Evolutionary conservation across 331 rosid genomes (phyloP).

Genomic region (Saraca asoca): DNA sequence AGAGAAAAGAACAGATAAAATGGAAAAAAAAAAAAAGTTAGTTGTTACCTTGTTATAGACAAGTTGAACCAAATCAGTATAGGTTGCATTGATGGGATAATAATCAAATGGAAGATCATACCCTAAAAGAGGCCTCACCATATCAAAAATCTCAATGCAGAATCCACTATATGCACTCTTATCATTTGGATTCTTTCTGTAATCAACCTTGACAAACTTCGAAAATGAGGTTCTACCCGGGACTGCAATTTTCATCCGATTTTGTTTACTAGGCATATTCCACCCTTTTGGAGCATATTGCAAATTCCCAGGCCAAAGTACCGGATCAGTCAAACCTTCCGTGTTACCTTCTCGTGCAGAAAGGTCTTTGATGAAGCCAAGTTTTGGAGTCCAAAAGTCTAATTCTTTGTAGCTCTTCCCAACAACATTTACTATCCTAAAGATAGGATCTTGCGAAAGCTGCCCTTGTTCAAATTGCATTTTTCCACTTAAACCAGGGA

Average conservation of each 20-base stretch:
- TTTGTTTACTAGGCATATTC: constrained; percentile 51
- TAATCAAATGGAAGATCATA: constrained; percentile 44
- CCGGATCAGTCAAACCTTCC: constrained; percentile 31
- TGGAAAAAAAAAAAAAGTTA: neutral
- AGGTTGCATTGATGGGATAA: constrained; percentile 39
- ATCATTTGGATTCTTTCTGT: constrained; percentile 24
- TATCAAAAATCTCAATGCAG: constrained; percentile 58
- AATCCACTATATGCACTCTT: constrained; percentile 44
- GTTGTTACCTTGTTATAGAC: constrained; percentile 55
- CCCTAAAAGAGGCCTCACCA: constrained; percentile 31
- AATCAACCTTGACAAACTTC: constrained; percentile 57
- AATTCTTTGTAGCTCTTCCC: constrained; percentile 48
- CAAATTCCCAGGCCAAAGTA: constrained; percentile 69
- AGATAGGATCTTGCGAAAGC: constrained; percentile 35
- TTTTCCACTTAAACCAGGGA: constrained; percentile 42
- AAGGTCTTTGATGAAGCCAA: constrained; percentile 22
- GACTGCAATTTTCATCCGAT: constrained; percentile 55
- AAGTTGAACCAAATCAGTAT: constrained; percentile 48
- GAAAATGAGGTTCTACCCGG: constrained; percentile 54
- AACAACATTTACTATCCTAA: constrained; percentile 56
- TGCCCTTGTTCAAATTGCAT: constrained; percentile 37
- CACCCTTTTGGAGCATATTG: constrained; percentile 53
- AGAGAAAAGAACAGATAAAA: too few relatives aligned
- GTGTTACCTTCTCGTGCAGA: constrained; percentile 16
- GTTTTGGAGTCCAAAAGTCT: constrained; percentile 42